Evolutionary conservation across 2,329 filamentous ascomycete species (phyloP).

Genomic region (Paecilomyces niveus): DNA sequence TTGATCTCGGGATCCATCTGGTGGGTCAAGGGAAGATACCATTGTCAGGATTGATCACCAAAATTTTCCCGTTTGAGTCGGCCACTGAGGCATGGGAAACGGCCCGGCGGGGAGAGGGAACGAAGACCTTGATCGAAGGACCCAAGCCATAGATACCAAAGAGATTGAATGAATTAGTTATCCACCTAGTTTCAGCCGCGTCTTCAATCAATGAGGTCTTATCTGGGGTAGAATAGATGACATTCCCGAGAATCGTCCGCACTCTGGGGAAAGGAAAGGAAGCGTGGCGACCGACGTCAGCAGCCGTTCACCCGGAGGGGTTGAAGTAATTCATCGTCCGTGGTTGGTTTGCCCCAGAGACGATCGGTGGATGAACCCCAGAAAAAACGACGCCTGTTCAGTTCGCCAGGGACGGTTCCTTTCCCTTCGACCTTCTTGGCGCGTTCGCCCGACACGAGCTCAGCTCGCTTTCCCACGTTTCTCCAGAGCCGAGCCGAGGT

Average conservation of each 20-base stretch:
- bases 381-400: neutral
- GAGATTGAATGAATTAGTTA: no score
- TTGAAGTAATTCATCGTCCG: neutral
- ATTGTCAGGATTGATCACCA: slow-evolving; percentile 24
- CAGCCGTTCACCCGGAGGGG: neutral
- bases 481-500: neutral
- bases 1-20: slow-evolving; percentile 30
- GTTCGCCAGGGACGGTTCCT: neutral
- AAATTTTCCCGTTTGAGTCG: slow-evolving; percentile 25
- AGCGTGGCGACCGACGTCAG: neutral
- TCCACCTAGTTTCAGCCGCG: neutral
- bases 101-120: slow-evolving; percentile 11
- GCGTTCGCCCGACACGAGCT: neutral
- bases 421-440: neutral
- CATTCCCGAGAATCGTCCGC: neutral
- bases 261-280: neutral
- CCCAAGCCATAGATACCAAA: neutral
- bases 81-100: slow-evolving; percentile 27
- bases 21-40: slow-evolving; percentile 17
- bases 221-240: neutral
- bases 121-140: slow-evolving; percentile 17
- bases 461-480: neutral
- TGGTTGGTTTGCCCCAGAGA: neutral
- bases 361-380: neutral
- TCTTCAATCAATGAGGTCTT: neutral